Conservation (phyloP, 257 asterid species). For the Craterostigma plantagineum region DNA sequence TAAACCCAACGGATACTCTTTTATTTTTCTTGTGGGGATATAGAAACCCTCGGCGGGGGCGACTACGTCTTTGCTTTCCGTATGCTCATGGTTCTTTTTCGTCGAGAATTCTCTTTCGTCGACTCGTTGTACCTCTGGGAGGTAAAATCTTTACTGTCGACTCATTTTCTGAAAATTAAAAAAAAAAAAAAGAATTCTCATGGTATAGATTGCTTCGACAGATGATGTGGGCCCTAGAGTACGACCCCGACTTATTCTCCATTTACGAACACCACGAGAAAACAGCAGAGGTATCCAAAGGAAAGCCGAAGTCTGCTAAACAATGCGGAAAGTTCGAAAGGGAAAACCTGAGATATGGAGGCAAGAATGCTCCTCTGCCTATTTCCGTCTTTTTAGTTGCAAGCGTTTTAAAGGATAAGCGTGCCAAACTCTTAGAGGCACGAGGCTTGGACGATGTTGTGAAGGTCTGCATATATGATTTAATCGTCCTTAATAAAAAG, state of each 20-base stretch:
- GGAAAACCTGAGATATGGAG: conserved; percentile 40
- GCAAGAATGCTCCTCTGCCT: conserved; percentile 51
- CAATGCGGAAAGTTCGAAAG: conserved; percentile 82
- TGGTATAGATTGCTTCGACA: too few relatives aligned
- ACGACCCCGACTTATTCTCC: conserved; percentile 54
- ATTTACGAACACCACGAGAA: conserved; percentile 48
- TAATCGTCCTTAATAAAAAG: too few relatives aligned
- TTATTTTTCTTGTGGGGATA: too few relatives aligned
- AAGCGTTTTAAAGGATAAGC: conserved; percentile 66
- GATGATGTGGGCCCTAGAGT: conserved; percentile 99
- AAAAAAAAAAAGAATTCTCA: too few relatives aligned
- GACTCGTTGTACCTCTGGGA: conserved; percentile 98
- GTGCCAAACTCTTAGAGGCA: conserved; percentile 59
- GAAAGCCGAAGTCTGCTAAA: conserved; percentile 38
- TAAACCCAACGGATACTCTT: too few relatives aligned
- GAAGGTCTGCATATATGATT: too few relatives aligned
- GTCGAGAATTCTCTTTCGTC: conserved; percentile 89
- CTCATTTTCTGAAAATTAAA: too few relatives aligned
- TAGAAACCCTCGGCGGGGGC: conserved; percentile 94
- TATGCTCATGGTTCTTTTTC: conserved; percentile 97
- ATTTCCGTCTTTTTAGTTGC: conserved; percentile 89
- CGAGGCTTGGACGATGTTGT: conserved; percentile 88
- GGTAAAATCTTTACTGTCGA: conserved; percentile 36
- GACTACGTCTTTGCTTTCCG: conserved; percentile 89
- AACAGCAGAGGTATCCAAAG: conserved; percentile 37